Base-by-base conservation (phyloP, 352 stramenopile genomes). In the Peronospora farinosa region DNA sequence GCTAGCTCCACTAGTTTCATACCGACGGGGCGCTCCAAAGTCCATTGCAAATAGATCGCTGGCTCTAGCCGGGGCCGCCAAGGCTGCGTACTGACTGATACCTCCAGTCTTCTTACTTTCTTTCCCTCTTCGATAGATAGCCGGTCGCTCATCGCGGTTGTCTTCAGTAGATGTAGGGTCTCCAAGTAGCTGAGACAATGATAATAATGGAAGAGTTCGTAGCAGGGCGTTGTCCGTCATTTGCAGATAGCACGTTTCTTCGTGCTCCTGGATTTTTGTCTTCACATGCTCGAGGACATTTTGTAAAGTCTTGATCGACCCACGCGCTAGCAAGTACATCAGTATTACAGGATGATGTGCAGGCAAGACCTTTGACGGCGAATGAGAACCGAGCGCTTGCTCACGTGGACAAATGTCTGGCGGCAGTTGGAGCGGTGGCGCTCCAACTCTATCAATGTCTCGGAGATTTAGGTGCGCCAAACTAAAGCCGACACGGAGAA, bases 31-130 rank as follows among this genome's bases (percentile, higher is more conserved):
- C 10, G 53, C 37, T 12, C 65, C 66, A 63, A 74, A 81, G 44
- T 88, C 72, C 57, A 78, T 85, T 19, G 74, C 60, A 54, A 91
- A 88, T 36, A 88, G 57, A 51, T 91, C 79, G 33, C 77, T 88
- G 31, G 77, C 77, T 44, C 77, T 68, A 47, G 75, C 79, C 32
- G 67, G 65, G 5, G 64, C 47, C 12, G 55, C n/a, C 1, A 49
- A 17, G 0, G 44, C 35, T 49, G 36, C 45, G 32, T 15, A 47
- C 54, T 37, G 46, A 27, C 25, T 57, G 30, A 17, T 37, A 12
- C 9, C 43, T 6, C 31, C 36, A 36, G 27, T 44, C 3, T 12
- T 16, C 12, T 55, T 61, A 12, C 15, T 56, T 30, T 9, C 15
- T 31, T 72, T 87, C 19, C 68, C 70, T 58, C 25, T 70, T 17